A percentile compares a stretch with the other conserved stretches of the same genome.
These are phyloP conservation scores for Cutaneotrichosporon mucoides DNA, from an alignment of 1,284 basidiomycete genomes.

Conservation along the genomic window DNA sequence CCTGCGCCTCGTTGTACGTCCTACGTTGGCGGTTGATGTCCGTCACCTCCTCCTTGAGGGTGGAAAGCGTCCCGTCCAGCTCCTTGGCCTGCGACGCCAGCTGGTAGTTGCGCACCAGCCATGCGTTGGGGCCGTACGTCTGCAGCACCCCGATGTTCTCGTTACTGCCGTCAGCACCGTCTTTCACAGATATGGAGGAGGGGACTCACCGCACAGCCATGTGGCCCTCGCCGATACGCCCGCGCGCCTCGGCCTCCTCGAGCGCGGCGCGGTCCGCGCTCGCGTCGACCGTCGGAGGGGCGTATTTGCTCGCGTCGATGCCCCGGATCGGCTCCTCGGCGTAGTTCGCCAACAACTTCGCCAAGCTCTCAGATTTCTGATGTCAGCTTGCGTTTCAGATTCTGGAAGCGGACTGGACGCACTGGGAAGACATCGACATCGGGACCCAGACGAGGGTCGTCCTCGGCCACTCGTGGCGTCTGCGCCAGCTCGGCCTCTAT, in stretches of 20 bases:
- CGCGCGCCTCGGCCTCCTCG: slow-evolving; percentile 70
- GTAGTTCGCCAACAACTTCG: slow-evolving; percentile 66
- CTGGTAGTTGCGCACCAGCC: slow-evolving; percentile 84
- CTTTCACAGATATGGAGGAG: no score
- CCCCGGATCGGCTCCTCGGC: slow-evolving; percentile 56
- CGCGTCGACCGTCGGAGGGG: slow-evolving; percentile 63
- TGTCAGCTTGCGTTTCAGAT: not conserved
- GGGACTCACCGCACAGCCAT: slow-evolving; percentile 69
- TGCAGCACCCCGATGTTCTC: slow-evolving; percentile 80
- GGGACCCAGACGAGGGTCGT: slow-evolving; percentile 68
- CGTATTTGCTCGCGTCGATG: slow-evolving; percentile 75
- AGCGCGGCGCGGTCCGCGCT: slow-evolving; percentile 69
- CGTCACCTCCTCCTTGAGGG: slow-evolving; percentile 66
- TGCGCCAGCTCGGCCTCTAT: slow-evolving; percentile 46
- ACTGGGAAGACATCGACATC: slow-evolving; percentile 53
- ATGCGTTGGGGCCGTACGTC: slow-evolving; percentile 83
- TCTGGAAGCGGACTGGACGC: slow-evolving; percentile 15
- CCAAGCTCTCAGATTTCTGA: slow-evolving; percentile 50
- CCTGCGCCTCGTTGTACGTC: slow-evolving; percentile 55
- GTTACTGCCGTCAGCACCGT: slow-evolving; percentile 55
- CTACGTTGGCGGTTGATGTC: slow-evolving; percentile 82
- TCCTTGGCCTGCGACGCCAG: slow-evolving; percentile 72
- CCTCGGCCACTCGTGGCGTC: slow-evolving; percentile 43
- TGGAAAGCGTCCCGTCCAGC: slow-evolving; percentile 66
- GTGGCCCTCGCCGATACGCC: slow-evolving; percentile 81